Evolutionary conservation across 805 yeast genomes (phyloP).

Genomic region (Ogataea salicorniae): DNA sequence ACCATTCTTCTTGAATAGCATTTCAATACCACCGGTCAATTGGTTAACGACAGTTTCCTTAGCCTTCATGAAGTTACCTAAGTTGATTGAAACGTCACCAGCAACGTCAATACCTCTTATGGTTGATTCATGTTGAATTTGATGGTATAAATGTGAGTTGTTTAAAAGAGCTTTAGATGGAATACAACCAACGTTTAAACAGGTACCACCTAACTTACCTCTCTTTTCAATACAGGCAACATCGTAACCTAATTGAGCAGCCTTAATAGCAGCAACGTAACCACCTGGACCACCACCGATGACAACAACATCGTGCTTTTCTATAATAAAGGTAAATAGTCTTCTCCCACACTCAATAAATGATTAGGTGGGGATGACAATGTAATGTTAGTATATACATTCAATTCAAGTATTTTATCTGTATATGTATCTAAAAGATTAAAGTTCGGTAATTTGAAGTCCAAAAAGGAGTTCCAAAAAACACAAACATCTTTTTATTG

Average conservation of each 20-base stretch:
- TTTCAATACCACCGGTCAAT: conserved; percentile 90
- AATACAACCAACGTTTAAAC: conserved; percentile 98
- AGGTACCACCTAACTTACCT: conserved; percentile 95
- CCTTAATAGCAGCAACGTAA: conserved; percentile 97
- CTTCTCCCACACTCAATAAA: neutral
- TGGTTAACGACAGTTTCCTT: conserved; percentile 87
- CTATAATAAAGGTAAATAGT: conserved; percentile 3
- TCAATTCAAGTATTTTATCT: too few species aligned
- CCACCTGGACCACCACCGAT: conserved; percentile 99
- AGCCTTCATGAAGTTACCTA: conserved; percentile 79
- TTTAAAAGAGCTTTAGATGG: conserved; percentile 95
- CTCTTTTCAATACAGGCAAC: conserved; percentile 97
- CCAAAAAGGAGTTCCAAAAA: too few species aligned
- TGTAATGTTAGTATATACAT: conserved; percentile 9
- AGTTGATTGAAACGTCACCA: conserved; percentile 67
- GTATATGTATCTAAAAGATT: too few species aligned
- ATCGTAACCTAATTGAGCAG: conserved; percentile 91
- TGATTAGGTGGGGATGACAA: neutral
- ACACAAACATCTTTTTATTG: too few species aligned
- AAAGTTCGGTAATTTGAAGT: too few species aligned
- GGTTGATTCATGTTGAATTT: conserved; percentile 77
- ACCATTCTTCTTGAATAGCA: conserved; percentile 91
- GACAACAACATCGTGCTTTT: conserved; percentile 83
- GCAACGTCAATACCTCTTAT: conserved; percentile 83
- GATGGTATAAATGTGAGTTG: conserved; percentile 91